Evolutionary conservation across 495 filamentous ascomycete genomes (phyloP), one percentile per base, ranked within the genome.

Genomic region (Immersiella caudata): DNA sequence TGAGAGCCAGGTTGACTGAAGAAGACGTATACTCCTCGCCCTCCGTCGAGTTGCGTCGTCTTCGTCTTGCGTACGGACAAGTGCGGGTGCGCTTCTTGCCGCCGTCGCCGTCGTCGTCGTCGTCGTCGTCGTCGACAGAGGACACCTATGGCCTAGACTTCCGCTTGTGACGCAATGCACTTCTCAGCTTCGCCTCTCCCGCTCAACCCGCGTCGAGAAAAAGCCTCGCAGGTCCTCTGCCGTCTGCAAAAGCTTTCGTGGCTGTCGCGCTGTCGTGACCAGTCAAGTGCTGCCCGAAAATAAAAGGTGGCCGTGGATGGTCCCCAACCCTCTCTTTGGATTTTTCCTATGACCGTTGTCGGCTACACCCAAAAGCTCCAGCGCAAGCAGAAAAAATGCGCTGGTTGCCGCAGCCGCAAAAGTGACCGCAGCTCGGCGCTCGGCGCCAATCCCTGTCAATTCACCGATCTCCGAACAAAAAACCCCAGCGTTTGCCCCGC

Each of bases 1-100:
- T 80, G 74, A 85, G 80, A 79, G 84, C 84, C 85, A 87, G 83
- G 77, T 75, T 86, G 81, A 71, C 74, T 68, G 68, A 69, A 27
- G 51, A 25, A 24, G 0, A 36, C 29, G 11, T 46, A 46, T 14
- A 14, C 9, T 46, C 16, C 16, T 12, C 40, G 40, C 40, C 40
- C 40, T 46, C 40, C 11, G 16, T 46, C 40, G 40, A 18, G 40
- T 46, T 18, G 40, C 40, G 40, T 14, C 16, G 40, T 14, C 40
- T 33, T 33, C 29, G 29, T 33, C 29, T 33, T 33, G 3, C 29
- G 3, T 8, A 8, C 29, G 29, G 40, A 46, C 9, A 46, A 46
- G 16, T 46, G 11, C 40, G 40, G 40, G 11, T 12, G 11, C 11
- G n/a, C n/a, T n/a, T n/a, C n/a, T n/a, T n/a, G n/a, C n/a, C n/a